These are phyloP conservation scores for Exophiala aquamarina DNA, from an alignment of 2,329 filamentous ascomycete genomes.

Conservation along the genomic window DNA sequence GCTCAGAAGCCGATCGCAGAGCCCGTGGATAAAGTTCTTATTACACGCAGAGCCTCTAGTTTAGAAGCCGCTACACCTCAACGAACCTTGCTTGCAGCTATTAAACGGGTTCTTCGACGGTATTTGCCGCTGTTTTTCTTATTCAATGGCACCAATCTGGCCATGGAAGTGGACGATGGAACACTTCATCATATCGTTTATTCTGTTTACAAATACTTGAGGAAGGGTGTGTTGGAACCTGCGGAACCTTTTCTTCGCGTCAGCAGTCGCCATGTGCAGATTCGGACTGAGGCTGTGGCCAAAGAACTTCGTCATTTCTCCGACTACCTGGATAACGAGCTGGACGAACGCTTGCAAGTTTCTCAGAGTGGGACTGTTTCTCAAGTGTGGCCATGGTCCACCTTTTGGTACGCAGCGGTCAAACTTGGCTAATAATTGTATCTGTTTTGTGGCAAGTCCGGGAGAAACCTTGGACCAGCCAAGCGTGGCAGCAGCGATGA, in stretches of 20 bases:
- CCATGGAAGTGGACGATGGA: background rate
- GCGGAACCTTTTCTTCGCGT: conserved; percentile 1
- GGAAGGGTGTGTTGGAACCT: conserved; percentile 1
- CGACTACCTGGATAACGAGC: no score
- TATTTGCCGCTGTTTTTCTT: background rate
- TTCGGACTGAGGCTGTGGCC: no score
- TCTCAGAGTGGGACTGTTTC: no score
- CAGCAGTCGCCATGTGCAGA: conserved; percentile 1
- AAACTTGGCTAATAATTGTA: no score
- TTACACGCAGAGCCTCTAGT: background rate
- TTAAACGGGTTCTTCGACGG: background rate
- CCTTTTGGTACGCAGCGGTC: no score
- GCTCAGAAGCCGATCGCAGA: no score
- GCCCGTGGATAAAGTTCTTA: background rate
- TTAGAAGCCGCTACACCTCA: background rate
- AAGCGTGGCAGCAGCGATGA: no score
- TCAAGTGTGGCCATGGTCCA: no score
- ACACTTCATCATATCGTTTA: background rate
- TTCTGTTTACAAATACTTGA: conserved; percentile 3
- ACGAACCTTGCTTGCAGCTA: conserved; percentile 1
- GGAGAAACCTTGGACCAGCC: no score
- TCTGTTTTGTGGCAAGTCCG: no score
- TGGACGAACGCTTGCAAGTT: no score
- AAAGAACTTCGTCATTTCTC: no score
- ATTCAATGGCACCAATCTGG: background rate